Base-by-base conservation (phyloP, 768 basidiomycete genomes). In the Amanita jacksonii region DNA sequence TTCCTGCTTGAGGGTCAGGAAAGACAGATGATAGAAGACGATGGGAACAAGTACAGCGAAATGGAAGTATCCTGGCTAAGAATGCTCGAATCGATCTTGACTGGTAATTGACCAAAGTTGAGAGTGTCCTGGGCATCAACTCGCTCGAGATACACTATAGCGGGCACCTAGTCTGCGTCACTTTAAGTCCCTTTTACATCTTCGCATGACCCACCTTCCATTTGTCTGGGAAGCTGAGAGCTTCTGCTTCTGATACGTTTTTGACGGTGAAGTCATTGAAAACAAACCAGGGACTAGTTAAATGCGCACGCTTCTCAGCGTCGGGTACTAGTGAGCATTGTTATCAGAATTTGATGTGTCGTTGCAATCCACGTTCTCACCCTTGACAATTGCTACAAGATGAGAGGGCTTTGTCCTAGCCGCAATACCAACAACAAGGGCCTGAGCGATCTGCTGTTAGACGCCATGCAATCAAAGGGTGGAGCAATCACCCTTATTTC, bases 231-330 rank as follows among this genome's bases (percentile, higher is more conserved):
- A 96, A 92, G 54, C 82, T 81, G 47, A 98, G 62, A 1, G 88
- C 94, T 53, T 97, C 92, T 25, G 80, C 73, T 61, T 94, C 86
- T 2, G 83, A 67, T 23, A 97, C 77, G 45, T 87, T 86, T 38
- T 71, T 70, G 9, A 99, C 96, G 1, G 81, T 72, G 56, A 99
- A 99, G 56, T 99, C 96, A 56, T 99, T 99, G 77, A 98, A 98
- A 43, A 98, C 61, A 54, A 84, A 84, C 96, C 96, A 99, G 1
- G 79, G 76, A 43, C 77, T 79, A 15, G 51, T 51, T 12, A 55
- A 44, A 41, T 67, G 62, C 1, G 56, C 45, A 8, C 65, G 55
- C 6, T 55, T 60, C 54, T 81, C 79, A 1, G 75, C 75, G 45
- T 82, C 79, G 0, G 86, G 86, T 30, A 92, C 18, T 32, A 41